Evolutionary conservation across 805 yeast genomes (phyloP), one percentile per base, ranked within the genome.

Genomic region (Clavispora fructus): DNA sequence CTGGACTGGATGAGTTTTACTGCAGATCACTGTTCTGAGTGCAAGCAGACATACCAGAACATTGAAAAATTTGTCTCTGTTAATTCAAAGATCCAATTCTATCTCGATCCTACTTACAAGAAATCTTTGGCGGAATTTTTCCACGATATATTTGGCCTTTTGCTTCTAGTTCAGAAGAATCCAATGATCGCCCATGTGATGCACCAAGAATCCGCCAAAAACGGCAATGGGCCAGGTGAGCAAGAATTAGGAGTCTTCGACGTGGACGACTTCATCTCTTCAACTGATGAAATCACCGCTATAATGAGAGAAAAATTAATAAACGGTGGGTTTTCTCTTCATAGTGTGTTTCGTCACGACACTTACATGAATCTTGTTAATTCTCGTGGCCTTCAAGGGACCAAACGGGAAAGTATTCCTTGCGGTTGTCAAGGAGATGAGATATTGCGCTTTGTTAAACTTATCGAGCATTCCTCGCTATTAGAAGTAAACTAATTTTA

Each of bases 371-470:
- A 33, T 17, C 37, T 33, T 10, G 13, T 33, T 14, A 17, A 16
- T 14, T 16, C 37, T 16, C 37, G 35, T 8, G 35, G 35, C 10
- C 11, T 4, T 7, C 16, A 31, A n/a, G 1, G 17, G 13, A 17
- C 14, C 10, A 31, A 31, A 6, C 35, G 17, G 8, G n/a, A n/a
- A 31, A 31, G 26, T 13, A 29, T 44, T n/a, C n/a, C 37, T 12
- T 40, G 44, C 28, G 28, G 31, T 7, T 45, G 43, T 38, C 40
- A 41, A 17, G 39, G 42, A 25, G 25, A 42, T 27, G 40, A 44
- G 31, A 5, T 37, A 14, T 25, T 19, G n/a, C 29, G 26, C 14
- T 42, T 45, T 19, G 16, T 33, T 16, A 31, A 19, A 16, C 26
- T 45, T 19, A 30, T 45, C 19, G 45, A 39, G 41, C 45, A 35